These are phyloP conservation scores for Nannochloris sp. DNA, from an alignment of 139 green algal genomes.

Conservation along the genomic window DNA sequence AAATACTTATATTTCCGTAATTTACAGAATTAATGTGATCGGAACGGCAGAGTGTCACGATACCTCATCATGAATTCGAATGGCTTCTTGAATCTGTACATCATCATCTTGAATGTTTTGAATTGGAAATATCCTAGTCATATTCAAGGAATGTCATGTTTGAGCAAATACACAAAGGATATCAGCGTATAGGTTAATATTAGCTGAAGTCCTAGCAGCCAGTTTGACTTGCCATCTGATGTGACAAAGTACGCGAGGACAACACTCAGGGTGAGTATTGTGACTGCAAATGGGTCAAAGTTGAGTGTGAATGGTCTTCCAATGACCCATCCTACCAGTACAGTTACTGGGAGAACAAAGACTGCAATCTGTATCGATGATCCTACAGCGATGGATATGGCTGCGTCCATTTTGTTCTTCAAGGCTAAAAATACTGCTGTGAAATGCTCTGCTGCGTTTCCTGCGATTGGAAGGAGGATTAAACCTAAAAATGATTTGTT, in stretches of 20 bases:
- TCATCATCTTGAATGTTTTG: too few species aligned
- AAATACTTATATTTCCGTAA: too few species aligned
- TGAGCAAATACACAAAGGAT: slow-evolving; percentile 24
- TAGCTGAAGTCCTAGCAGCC: slow-evolving; percentile 67
- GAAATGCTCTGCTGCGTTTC: slow-evolving; percentile 86
- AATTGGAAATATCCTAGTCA: not conserved
- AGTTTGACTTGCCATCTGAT: slow-evolving; percentile 58
- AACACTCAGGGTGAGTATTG: slow-evolving; percentile 41
- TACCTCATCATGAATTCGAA: too few species aligned
- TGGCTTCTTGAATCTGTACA: too few species aligned
- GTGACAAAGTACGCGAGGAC: slow-evolving; percentile 74
- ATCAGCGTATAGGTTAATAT: slow-evolving; percentile 50
- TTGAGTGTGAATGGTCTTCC: slow-evolving; percentile 59
- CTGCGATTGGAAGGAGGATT: slow-evolving; percentile 77
- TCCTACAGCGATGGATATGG: slow-evolving; percentile 73
- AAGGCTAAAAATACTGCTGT: slow-evolving; percentile 81
- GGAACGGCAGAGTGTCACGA: too few species aligned
- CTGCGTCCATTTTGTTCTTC: slow-evolving; percentile 88
- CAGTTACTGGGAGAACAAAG: slow-evolving; percentile 73
- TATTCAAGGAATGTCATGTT: not conserved
- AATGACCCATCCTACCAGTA: slow-evolving; percentile 64
- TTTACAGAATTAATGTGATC: too few species aligned
- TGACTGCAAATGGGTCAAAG: slow-evolving; percentile 47
- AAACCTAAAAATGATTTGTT: slow-evolving; percentile 67
- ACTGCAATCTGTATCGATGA: slow-evolving; percentile 77